Evolutionary conservation across 2,329 filamentous ascomycete genomes (phyloP).

Genomic region (Mariannaea sp.): DNA sequence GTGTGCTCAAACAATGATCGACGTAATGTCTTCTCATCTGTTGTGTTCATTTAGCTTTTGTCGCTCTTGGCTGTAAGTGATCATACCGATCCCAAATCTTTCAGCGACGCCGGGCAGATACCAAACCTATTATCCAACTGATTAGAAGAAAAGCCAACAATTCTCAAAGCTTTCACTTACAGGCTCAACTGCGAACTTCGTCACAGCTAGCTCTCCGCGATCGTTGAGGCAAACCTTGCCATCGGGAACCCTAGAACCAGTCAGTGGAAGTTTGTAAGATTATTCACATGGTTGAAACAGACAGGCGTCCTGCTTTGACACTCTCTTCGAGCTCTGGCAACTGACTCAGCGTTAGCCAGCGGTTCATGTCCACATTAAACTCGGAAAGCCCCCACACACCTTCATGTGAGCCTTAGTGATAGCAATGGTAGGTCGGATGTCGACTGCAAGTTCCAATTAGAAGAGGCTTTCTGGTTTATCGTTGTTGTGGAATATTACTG

Average conservation of each 20-base stretch:
- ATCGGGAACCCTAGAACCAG: constrained; percentile 61
- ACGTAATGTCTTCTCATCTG: constrained; percentile 83
- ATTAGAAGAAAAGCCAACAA: constrained; percentile 2
- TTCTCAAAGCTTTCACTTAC: constrained; percentile 53
- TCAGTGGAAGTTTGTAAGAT: constrained; percentile 18
- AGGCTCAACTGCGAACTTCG: constrained; percentile 95
- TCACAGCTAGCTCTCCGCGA: constrained; percentile 87
- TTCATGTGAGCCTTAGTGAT: constrained; percentile 95
- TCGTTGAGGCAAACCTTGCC: constrained; percentile 89
- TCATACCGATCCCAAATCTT: constrained; percentile 82
- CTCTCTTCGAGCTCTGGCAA: constrained; percentile 93
- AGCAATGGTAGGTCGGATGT: constrained; percentile 89
- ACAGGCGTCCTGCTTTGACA: constrained; percentile 77
- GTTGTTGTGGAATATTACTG: constrained; percentile 44
- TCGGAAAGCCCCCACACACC: constrained; percentile 37
- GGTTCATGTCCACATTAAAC: constrained; percentile 1
- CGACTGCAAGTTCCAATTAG: constrained; percentile 53
- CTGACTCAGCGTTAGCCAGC: constrained; percentile 39
- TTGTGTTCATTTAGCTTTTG: constrained; percentile 33
- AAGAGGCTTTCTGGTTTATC: not conserved
- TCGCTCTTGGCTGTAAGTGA: not conserved
- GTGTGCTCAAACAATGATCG: constrained; percentile 93
- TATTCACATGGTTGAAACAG: constrained; percentile 20
- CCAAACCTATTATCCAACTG: constrained; percentile 59
- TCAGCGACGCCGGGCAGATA: constrained; percentile 87